Conservation (phyloP, 1,284 basidiomycete genomes). For the Meira miltonrushii region DNA sequence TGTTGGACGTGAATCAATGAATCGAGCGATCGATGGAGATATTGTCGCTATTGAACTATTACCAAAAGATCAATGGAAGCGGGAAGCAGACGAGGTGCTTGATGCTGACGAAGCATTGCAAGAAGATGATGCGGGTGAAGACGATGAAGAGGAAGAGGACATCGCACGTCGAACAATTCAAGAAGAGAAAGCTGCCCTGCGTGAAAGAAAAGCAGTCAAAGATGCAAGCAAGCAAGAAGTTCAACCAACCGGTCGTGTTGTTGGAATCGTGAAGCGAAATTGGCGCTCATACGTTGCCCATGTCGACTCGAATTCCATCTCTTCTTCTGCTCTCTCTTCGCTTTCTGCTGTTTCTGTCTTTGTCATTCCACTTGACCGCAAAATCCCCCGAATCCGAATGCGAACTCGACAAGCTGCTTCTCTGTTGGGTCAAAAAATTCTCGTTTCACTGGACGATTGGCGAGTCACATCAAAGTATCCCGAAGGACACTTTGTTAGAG, state of each 20-base stretch:
- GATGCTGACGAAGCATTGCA: constrained; percentile 72
- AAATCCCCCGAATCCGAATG: constrained; percentile 87
- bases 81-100: constrained; percentile 83
- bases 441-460: constrained; percentile 93
- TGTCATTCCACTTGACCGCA: constrained; percentile 84
- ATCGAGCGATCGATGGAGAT: constrained; percentile 89
- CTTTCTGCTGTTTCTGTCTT: constrained; percentile 87
- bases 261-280: constrained; percentile 88
- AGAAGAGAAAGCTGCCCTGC: constrained; percentile 39
- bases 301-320: constrained; percentile 81
- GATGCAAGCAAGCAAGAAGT: constrained; percentile 49
- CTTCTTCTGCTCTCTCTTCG: constrained; percentile 65
- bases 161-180: constrained; percentile 50
- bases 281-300: constrained; percentile 93
- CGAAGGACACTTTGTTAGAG: constrained; percentile 93
- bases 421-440: constrained; percentile 86
- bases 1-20: constrained; percentile 87
- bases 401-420: constrained; percentile 87
- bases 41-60: constrained; percentile 86
- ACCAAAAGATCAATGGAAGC: constrained; percentile 83
- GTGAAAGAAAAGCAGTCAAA: constrained; percentile 55
- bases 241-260: constrained; percentile 78
- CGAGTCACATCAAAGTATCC: constrained; percentile 80
- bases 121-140: constrained; percentile 73
- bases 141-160: constrained; percentile 53